Base-by-base conservation (phyloP, 805 yeast species). In the Suhomyces pyralidae region DNA sequence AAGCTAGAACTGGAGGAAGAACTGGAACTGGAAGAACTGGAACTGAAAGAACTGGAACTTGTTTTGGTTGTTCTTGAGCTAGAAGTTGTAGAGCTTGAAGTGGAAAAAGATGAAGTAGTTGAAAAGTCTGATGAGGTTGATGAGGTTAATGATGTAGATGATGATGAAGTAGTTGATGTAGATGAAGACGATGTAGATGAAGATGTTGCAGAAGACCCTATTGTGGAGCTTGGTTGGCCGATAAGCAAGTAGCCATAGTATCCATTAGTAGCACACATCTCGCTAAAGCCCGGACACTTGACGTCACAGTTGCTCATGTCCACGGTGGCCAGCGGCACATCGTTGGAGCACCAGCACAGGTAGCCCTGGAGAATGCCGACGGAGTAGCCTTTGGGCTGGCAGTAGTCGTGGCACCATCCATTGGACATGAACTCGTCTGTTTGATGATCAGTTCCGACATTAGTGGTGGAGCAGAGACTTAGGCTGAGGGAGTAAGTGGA, bases 271-370 rank as follows among this genome's bases (percentile, higher is more conserved):
- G 69, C 83, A 61, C 84, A 80, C 25, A 57, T 80, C 82, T 45
- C 54, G 57, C 3, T 67, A 53, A 59, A 78, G 1, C 83, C 82
- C 3, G 83, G 82, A 63, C 84, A 80, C 1, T 61, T 56, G 3
- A 50, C 50, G 22, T 59, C 55, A 63, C 84, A 80, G 26, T 68
- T 55, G n/a, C 62, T 51, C 9, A 70, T 40, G 26, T 60, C 55
- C 0, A 70, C 71, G 0, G 83, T 72, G 15, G 63, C 57, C 1
- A 61, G 70, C 0, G 90, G 89, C 19, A 76, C 65, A 7, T 60
- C 55, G 59, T 84, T 76, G 5, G 88, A 76, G 62, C 90, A 85
- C 85, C 86, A 85, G 64, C 90, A 85, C 45, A 69, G 38, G 38
- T 67, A 55, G n/a, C 71, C 74, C 57, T 73, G 82, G 36, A 84